Base-by-base conservation (phyloP, 106 monocot species). In the Phalaenopsis equestris region DNA sequence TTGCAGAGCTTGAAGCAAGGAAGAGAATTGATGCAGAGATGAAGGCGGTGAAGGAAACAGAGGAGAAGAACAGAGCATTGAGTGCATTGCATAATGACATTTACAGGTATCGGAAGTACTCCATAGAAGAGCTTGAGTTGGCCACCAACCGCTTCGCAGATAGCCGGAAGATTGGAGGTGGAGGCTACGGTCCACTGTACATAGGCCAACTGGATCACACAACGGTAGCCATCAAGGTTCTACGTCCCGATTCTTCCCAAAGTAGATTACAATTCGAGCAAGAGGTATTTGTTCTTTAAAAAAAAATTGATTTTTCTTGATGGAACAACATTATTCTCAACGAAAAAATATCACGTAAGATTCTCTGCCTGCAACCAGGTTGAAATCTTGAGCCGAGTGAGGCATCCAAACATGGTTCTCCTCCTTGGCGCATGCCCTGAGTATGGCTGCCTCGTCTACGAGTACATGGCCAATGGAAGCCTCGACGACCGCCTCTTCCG, bases 121-220 rank as follows among this genome's bases (percentile, higher is more conserved):
- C 84, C 1, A 93, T 96, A 11, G 90, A 93, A 4, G 96, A 96
- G 77, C 93, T 96, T 15, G 93, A 96, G 64, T 45, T 67, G 42
- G 96, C 90, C 67, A 96, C 93, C 0, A 83, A 93, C 1, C 78
- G 87, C 78, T 96, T 96, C 48, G 45, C 86, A 18, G 81, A 83
- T 9, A 30, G 42, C 19, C 78, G 46, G 0, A 90, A 90, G 76
- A 85, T 90, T n/a, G 90, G 90, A 47, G 87, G 84, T 76, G 87
- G 87, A 1, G 84, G 82, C 1, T 87, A 87, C 36, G 87, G 87
- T 2, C 82, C 87, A 12, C 84, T 87, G 14, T 87, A 76, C 75
- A 80, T 48, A 36, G 77, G 84, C 11, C 39, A 46, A 18, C 79
- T 87, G 0, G 84, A 87, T 72, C 84, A 87, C 68, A 87, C 85